Percentiles rank a stretch among this genome's conserved stretches.
Conservation (phyloP, 164 flowering plant genomes). For the Stephania cephalantha region DNA sequence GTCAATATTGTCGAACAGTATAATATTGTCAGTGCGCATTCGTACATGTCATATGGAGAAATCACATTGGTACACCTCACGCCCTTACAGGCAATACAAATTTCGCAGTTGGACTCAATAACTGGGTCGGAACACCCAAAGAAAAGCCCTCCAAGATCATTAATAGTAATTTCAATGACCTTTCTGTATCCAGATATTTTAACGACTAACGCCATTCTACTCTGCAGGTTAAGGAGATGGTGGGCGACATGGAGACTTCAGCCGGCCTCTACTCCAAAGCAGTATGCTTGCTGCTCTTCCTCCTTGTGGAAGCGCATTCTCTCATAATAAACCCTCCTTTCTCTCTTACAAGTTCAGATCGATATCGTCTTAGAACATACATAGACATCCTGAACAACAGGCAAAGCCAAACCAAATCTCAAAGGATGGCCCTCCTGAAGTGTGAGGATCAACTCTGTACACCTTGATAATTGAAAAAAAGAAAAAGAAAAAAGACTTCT, state of each 20-base stretch:
- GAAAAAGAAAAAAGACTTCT: neutral
- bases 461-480: slow-evolving; percentile 11
- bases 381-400: slow-evolving; percentile 68
- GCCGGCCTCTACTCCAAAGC: slow-evolving; percentile 60
- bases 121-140: neutral
- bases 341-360: slow-evolving; percentile 76
- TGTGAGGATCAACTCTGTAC: slow-evolving; percentile 42
- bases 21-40: neutral
- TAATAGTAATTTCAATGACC: too few relatives aligned
- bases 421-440: slow-evolving; percentile 54
- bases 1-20: too few relatives aligned
- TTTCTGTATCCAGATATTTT: too few relatives aligned
- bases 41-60: neutral
- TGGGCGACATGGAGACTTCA: slow-evolving; percentile 72
- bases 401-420: slow-evolving; percentile 62
- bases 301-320: slow-evolving; percentile 85
- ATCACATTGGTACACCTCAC: too few relatives aligned
- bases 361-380: slow-evolving; percentile 68
- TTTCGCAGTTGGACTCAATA: too few relatives aligned
- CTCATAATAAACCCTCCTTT: slow-evolving; percentile 90
- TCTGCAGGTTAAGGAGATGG: slow-evolving; percentile 68
- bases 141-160: neutral
- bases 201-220: too few relatives aligned
- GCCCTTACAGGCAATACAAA: too few relatives aligned
- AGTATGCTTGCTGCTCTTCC: slow-evolving; percentile 60